Conservation (phyloP, 2,329 filamentous ascomycete species). For the Aotearoamyces nothofagi region DNA sequence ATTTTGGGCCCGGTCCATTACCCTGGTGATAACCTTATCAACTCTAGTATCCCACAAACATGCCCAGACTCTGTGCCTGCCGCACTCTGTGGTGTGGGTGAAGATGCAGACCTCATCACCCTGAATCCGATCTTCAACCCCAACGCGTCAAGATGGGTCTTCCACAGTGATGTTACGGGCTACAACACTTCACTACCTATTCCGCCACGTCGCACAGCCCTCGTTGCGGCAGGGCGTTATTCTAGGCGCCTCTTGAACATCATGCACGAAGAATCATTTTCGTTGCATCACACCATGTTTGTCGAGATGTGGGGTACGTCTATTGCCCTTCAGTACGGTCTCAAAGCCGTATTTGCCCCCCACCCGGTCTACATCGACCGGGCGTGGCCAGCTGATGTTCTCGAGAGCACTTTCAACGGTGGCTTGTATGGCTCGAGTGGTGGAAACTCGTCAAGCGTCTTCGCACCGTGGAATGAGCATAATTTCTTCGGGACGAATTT, state of each 20-base stretch:
- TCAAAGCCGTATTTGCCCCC: constrained; percentile 67
- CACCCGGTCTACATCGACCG: constrained; percentile 72
- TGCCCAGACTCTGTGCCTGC: constrained; percentile 42
- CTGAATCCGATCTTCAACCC: constrained; percentile 66
- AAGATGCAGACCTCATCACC: constrained; percentile 62
- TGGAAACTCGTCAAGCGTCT: constrained; percentile 50
- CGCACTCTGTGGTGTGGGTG: constrained; percentile 57
- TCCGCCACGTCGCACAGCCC: constrained; percentile 53
- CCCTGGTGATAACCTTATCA: constrained; percentile 22
- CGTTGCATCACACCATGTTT: constrained; percentile 57
- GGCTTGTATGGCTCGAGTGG: constrained; percentile 50
- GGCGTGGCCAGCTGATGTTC: constrained; percentile 53
- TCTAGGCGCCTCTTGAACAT: constrained; percentile 48
- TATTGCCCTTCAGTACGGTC: constrained; percentile 57
- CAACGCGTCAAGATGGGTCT: constrained; percentile 56
- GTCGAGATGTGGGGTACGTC: constrained; percentile 66
- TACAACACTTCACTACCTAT: constrained; percentile 37
- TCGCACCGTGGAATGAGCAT: constrained; percentile 59
- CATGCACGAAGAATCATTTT: constrained; percentile 63
- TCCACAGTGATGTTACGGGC: constrained; percentile 51
- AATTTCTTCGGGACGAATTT: constrained; percentile 72
- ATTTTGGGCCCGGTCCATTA: constrained; percentile 55
- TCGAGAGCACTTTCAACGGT: constrained; percentile 67
- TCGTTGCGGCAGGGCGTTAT: constrained; percentile 56
- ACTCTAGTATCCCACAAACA: constrained; percentile 31